A percentile compares a stretch with the other conserved stretches of the same genome.
Evolutionary conservation across 139 green algal species (phyloP).

Genomic region (Gonium pectorale): DNA sequence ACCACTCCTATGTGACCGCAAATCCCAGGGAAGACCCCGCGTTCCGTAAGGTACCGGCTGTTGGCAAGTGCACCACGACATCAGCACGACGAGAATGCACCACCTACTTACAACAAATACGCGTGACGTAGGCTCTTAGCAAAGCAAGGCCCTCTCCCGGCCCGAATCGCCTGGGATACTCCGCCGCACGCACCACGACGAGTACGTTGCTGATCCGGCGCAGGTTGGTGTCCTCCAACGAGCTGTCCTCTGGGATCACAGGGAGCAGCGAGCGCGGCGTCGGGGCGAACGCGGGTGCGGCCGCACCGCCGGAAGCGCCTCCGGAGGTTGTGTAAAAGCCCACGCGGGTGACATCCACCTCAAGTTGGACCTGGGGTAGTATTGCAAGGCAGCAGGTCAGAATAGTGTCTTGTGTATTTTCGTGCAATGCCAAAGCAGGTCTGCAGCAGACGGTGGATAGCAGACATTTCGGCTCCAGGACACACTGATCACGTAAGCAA

Average conservation of each 20-base stretch:
- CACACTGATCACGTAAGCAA: too few species aligned
- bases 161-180: too few species aligned
- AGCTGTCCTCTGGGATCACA: neutral
- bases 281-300: constrained; percentile 38
- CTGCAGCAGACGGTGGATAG: too few species aligned
- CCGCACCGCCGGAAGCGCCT: constrained; percentile 28
- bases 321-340: constrained; percentile 38
- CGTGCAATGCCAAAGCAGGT: too few species aligned
- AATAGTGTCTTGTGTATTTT: too few species aligned
- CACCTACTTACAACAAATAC: too few species aligned
- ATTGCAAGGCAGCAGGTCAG: neutral
- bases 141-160: too few species aligned
- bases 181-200: constrained; percentile 15
- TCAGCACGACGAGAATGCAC: too few species aligned
- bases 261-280: constrained; percentile 43
- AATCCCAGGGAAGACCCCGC: neutral
- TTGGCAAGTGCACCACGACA: too few species aligned
- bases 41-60: too few species aligned
- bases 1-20: constrained; percentile 27
- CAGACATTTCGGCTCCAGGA: too few species aligned
- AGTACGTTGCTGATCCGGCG: constrained; percentile 42
- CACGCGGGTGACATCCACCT: constrained; percentile 62
- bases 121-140: too few species aligned
- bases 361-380: constrained; percentile 31
- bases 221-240: constrained; percentile 52